Evolutionary conservation across 1,284 basidiomycete species (phyloP).

Genomic region (Malassezia vespertilionis): DNA sequence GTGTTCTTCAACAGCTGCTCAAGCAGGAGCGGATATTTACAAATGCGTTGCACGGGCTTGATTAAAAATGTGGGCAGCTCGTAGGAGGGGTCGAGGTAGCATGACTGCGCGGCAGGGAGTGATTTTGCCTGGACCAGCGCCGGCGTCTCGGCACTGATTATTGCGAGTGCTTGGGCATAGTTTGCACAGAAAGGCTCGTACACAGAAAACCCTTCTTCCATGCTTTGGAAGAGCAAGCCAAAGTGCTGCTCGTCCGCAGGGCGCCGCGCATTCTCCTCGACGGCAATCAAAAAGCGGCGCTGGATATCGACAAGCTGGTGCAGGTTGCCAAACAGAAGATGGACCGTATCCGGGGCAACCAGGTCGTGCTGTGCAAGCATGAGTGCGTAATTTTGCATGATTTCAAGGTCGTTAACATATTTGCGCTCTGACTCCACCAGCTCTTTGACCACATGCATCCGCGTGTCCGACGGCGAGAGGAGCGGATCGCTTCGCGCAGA

Average conservation of each 20-base stretch:
- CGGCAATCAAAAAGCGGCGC: conserved; percentile 83
- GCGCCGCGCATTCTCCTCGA: conserved; percentile 55
- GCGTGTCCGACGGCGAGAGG: conserved; percentile 51
- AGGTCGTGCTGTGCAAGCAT: conserved; percentile 65
- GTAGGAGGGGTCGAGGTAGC: conserved; percentile 49
- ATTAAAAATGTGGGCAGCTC: conserved; percentile 78
- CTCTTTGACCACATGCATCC: conserved; percentile 70
- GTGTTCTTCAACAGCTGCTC: conserved; percentile 57
- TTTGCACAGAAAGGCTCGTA: conserved; percentile 98
- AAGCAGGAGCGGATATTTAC: conserved; percentile 63
- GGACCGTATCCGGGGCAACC: conserved; percentile 85
- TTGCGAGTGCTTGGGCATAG: conserved; percentile 59
- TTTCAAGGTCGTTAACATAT: conserved; percentile 94
- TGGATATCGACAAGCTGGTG: conserved; percentile 94
- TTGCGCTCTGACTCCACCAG: conserved; percentile 89
- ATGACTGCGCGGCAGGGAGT: conserved; percentile 33
- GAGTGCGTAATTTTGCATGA: conserved; percentile 56
- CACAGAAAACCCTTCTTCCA: conserved; percentile 60
- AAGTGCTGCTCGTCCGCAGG: conserved; percentile 56
- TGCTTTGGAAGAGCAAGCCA: conserved; percentile 52
- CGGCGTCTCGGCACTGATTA: conserved; percentile 54
- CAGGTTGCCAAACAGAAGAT: conserved; percentile 87
- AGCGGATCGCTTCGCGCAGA: conserved; percentile 22
- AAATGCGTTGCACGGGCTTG: conserved; percentile 66
- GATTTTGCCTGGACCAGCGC: conserved; percentile 27